Evolutionary conservation across 1,284 basidiomycete genomes (phyloP), one percentile per base, ranked within the genome.

Genomic region (Boletus mariae): DNA sequence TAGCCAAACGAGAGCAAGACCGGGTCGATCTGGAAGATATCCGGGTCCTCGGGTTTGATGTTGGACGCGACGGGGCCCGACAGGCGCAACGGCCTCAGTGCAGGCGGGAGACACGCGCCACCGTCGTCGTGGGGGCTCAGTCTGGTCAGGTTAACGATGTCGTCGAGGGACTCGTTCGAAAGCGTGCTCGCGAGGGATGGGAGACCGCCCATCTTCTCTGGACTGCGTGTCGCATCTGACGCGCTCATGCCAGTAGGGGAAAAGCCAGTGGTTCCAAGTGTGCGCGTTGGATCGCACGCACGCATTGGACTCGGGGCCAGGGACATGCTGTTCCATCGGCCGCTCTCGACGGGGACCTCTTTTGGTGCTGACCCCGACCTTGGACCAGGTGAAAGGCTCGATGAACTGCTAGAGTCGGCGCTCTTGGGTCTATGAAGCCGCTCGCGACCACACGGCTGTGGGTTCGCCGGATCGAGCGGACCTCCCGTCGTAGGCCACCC

Each of bases 1-100:
- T 63, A 58, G 38, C 40, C 25, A 23, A 57, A 50, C 17, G 60
- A 54, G 29, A 71, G 58, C 31, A 69, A n/a, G 8, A 45, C 28
- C 25, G 69, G 66, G 25, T 70, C 67, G 38, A 68, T 65, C 38
- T 59, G 64, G 25, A 63, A 46, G 8, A 50, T 44, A 25, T 45
- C 31, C 5, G n/a, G 8, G 41, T 50, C 49, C 32, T 37, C 12
- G 35, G 29, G 2, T 10, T 17, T 43, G 29, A 17, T 7, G 29
- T 43, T 32, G 29, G 49, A 25, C 11, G 41, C 1, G 15, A 54
- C 13, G 17, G 64, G 57, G 0, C 59, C 57, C 2, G 20, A 43
- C 2, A 70, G 35, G 6, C 62, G 65, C 7, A 70, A 28, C 2
- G 57, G 59, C 41, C 57, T 45, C 35, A 66, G 52, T 3, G 44